Evolutionary conservation across 345 rosid species (phyloP), one percentile per base, ranked within the genome.

Genomic region (Trapa incisa): DNA sequence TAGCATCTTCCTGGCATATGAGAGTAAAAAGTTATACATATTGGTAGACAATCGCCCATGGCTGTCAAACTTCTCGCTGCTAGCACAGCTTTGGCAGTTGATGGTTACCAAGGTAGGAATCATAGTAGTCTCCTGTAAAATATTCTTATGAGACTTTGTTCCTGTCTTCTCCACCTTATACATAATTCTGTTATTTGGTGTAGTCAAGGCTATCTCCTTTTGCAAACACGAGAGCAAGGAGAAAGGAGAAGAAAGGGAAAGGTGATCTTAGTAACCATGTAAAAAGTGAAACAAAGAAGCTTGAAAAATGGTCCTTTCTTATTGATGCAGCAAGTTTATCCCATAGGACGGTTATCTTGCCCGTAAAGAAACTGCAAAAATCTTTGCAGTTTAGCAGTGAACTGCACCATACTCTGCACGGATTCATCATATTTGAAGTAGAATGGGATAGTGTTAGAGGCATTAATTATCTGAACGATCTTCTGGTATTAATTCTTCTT

Each of bases 161-260:
- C 33, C 0, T 52, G 53, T 65, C 36, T 43, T 65, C 14, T 22
- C 16, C 16, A 17, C 61, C 15, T 15, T 33, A 45, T 47, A 58
- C 32, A 37, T n/a, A 33, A 2, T 45, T 17, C 47, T 48, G n/a
- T 43, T 61, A 4, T 32, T 37, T 69, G 56, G 50, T 53, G 38
- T 87, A 91, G 99, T 95, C 96, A 69, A 91, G 97, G 83, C 83
- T 86, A 70, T 95, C 99, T 53, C 98, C 99, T 77, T 91, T 95
- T 76, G 99, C 99, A 43, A 91, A 86, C 71, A 71, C 90, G 3
- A 95, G 91, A 83, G 79, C 79, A 43, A 80, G 71, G 71, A 82
- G 74, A 73, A 75, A 78, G 52, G 29, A 22, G 29, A 90, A 58
- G 72, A 70, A 77, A 74, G 74, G 70, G 62, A 73, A 80, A 66